Evolutionary conservation across 495 filamentous ascomycete species (phyloP).

Genomic region (Bacidia rubella): DNA sequence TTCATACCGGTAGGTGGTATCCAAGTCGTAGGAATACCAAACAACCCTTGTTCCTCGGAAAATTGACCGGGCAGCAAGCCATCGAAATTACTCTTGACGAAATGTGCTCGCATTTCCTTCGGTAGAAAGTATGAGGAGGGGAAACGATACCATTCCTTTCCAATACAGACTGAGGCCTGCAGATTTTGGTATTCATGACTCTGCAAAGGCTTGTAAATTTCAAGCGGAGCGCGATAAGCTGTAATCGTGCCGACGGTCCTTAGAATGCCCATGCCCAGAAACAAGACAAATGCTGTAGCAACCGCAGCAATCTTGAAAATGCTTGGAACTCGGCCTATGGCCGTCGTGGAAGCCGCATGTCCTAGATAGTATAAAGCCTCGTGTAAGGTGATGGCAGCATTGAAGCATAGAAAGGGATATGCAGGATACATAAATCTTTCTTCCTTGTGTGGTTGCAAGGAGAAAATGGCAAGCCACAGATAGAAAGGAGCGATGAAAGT

Average conservation of each 20-base stretch:
- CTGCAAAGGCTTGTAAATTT: conserved; percentile 51
- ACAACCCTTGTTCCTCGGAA: conserved; percentile 44
- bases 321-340: conserved; percentile 56
- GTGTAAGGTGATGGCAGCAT: conserved; percentile 77
- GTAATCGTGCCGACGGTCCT: conserved; percentile 70
- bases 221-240: conserved; percentile 75
- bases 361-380: conserved; percentile 61
- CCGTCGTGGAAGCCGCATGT: conserved; percentile 45
- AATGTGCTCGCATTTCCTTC: conserved; percentile 62
- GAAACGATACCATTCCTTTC: conserved; percentile 98
- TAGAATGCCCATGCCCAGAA: conserved; percentile 49
- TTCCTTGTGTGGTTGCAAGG: conserved; percentile 89
- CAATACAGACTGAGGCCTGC: conserved; percentile 71
- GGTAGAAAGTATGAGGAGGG: conserved; percentile 89
- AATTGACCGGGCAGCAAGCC: conserved; percentile 90
- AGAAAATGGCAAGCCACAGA: conserved; percentile 88
- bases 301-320: conserved; percentile 53
- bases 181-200: conserved; percentile 30
- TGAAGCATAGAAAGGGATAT: conserved; percentile 85
- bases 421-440: conserved; percentile 97
- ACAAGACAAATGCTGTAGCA: conserved; percentile 37
- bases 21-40: conserved; percentile 60
- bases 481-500: conserved; percentile 77
- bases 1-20: conserved; percentile 77
- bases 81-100: conserved; percentile 76